Base-by-base conservation (phyloP, 805 yeast genomes). In the Candida maltosa region DNA sequence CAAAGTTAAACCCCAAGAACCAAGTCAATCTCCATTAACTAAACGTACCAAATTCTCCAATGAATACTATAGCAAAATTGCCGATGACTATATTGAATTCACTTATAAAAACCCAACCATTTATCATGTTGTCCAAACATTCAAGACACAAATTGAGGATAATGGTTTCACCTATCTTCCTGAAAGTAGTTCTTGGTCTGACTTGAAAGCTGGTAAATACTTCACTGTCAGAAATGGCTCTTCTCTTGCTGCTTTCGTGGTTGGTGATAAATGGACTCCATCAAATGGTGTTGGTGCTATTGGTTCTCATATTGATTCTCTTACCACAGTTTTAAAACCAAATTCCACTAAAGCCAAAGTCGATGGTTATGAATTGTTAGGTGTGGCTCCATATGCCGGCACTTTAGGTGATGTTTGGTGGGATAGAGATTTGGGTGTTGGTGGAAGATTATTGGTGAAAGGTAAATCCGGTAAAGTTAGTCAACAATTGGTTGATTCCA, bases 361-460 rank as follows among this genome's bases (percentile, higher is more conserved):
- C 11, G 88, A 83, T 38, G 94, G 94, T 20, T 87, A 75, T 56
- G 86, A 83, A 45, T 60, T 82, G 31, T 64, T 87, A 20, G 96
- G 94, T 5, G 87, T 84, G 26, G 91, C 95, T 0, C 87, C 91
- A 2, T 87, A 87, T 55, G 78, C 87, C 15, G 93, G 93, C 22
- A 80, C 85, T 2, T 57, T 83, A 45, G 64, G 69, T 20, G 69
- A 69, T 16, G 58, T 76, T 27, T 83, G 94, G 88, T 78, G 85
- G 72, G 95, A 87, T 57, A 75, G 95, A 55, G 96, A 87, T 56
- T 71, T 87, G 40, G 93, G 94, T 30, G 57, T 87, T 42, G 95
- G 88, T 33, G 96, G 96, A 30, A 70, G 87, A 40, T 73, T 87
- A 16, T 63, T 84, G 34, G 75, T 77, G 35, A 73, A 68, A 46